Evolutionary conservation across 2,329 filamentous ascomycete genomes (phyloP), one percentile per base, ranked within the genome.

Genomic region (Pseudohalonectria lignicola): DNA sequence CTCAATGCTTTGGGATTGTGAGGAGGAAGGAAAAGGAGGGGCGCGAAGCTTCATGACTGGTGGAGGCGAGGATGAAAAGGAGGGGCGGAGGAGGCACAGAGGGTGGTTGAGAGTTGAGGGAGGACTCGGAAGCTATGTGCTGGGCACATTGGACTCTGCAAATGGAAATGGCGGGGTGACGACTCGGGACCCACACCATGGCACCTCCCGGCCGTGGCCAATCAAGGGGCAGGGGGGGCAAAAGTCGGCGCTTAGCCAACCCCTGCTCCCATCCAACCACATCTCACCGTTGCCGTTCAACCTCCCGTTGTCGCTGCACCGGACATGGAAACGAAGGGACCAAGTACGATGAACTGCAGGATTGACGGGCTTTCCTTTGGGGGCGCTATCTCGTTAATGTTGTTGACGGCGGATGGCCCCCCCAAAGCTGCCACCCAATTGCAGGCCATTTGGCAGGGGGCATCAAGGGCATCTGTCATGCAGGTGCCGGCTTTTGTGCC

Each of bases 261-360:
- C 36, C 23, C 36, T 33, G 29, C 43, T 29, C 42, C 42, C 43
- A 44, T 50, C 66, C 66, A 69, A 69, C 61, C 62, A 66, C 49
- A 49, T 37, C 32, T 34, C 48, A 32, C 41, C 39, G 43, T 42
- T 39, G 41, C 43, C 43, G 36, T 39, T 41, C 31, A 40, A 47
- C 36, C 49, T 49, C 47, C 49, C 46, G 46, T 41, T 42, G 21
- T 35, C 40, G 45, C n/a, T n/a, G n/a, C 50, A 48, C 49, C 47
- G 47, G 35, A 47, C 41, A 39, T 34, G 23, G 37, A 42, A 32
- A 40, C 38, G 31, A 30, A 41, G 25, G 30, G 29, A 45, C 45
- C 31, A 39, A 49, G 39, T 41, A 40, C 41, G n/a, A n/a, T n/a
- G n/a, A n/a, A n/a, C n/a, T n/a, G n/a, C n/a, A n/a, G n/a, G n/a